phyloP scores from a whole-genome alignment of 148 eudicot species.

The Talinum fruticosum region DNA sequence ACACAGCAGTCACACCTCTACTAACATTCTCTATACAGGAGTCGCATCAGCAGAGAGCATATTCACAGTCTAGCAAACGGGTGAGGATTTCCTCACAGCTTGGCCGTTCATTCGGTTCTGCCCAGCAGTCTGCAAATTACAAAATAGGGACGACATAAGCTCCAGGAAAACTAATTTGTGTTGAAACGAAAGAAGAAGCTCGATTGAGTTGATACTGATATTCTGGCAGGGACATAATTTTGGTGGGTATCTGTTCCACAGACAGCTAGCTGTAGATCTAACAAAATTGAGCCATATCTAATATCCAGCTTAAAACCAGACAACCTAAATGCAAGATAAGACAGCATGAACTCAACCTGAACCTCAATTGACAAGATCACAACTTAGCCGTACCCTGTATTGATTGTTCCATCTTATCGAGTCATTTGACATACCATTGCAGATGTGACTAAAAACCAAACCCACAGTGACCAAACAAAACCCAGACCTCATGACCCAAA shows the following conservation, averaged over 20 bases:
- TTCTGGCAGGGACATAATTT: too few species aligned
- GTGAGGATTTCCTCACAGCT: constrained; percentile 59
- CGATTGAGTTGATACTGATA: too few species aligned
- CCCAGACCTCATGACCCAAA: too few species aligned
- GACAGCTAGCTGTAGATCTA: not conserved
- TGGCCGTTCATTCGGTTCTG: constrained; percentile 67
- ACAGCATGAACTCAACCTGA: not conserved
- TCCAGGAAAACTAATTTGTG: too few species aligned
- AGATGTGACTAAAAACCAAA: too few species aligned
- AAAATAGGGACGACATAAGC: not conserved
- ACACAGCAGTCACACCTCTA: not conserved
- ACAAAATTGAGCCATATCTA: not conserved
- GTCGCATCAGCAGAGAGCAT: constrained; percentile 43
- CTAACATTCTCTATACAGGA: constrained; percentile 3
- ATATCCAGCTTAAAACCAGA: not conserved
- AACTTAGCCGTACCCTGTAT: too few species aligned
- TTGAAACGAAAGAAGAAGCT: too few species aligned
- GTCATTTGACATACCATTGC: too few species aligned
- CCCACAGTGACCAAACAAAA: too few species aligned
- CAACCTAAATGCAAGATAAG: not conserved
- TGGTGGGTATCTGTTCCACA: not conserved
- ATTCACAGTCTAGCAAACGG: constrained; percentile 64
- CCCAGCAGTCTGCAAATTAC: constrained; percentile 65
- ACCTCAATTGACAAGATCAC: too few species aligned
- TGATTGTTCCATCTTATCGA: too few species aligned